Percentiles rank a stretch among this genome's conserved stretches.
phyloP scores from a whole-genome alignment of 805 yeast species.

The Starmerella roubikii region DNA sequence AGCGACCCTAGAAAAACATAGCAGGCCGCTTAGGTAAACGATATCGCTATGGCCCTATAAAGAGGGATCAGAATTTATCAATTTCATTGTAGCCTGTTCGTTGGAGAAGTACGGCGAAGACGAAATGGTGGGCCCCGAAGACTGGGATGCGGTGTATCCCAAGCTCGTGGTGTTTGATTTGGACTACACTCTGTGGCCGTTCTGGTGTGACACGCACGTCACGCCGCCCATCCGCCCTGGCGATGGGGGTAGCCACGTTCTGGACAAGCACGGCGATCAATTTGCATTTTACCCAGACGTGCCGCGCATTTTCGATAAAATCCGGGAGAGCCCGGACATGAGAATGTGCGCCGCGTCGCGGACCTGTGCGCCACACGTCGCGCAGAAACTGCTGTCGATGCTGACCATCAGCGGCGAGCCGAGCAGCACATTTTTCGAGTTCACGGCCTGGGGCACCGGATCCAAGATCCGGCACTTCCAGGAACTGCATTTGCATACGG shows the following conservation, averaged over 20 bases:
- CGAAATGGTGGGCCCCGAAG: too few species aligned
- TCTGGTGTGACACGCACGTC: slow-evolving; percentile 72
- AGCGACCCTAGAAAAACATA: too few species aligned
- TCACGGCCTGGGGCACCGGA: slow-evolving; percentile 30
- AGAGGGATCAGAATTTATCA: too few species aligned
- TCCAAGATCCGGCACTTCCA: slow-evolving; percentile 42
- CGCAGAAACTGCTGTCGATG: slow-evolving; percentile 43
- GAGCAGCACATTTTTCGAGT: slow-evolving; percentile 38
- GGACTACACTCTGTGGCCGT: slow-evolving; percentile 67
- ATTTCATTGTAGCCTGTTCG: too few species aligned
- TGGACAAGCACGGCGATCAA: slow-evolving; percentile 42
- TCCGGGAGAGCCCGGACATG: slow-evolving; percentile 35
- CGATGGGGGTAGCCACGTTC: slow-evolving; percentile 28
- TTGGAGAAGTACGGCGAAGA: too few species aligned
- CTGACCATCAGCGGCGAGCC: slow-evolving; percentile 43
- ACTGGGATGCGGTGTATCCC: too few species aligned
- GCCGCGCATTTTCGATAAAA: slow-evolving; percentile 42
- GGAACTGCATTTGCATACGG: slow-evolving; percentile 35
- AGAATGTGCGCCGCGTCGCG: slow-evolving; percentile 60
- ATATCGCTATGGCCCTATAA: too few species aligned
- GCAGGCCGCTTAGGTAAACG: too few species aligned
- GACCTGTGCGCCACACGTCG: slow-evolving; percentile 68
- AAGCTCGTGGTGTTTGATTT: slow-evolving; percentile 54
- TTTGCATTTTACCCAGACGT: slow-evolving; percentile 57
- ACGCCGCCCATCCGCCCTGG: slow-evolving; percentile 37